Base-by-base conservation (phyloP, 768 basidiomycete species). In the Lanmaoa rubissima region DNA sequence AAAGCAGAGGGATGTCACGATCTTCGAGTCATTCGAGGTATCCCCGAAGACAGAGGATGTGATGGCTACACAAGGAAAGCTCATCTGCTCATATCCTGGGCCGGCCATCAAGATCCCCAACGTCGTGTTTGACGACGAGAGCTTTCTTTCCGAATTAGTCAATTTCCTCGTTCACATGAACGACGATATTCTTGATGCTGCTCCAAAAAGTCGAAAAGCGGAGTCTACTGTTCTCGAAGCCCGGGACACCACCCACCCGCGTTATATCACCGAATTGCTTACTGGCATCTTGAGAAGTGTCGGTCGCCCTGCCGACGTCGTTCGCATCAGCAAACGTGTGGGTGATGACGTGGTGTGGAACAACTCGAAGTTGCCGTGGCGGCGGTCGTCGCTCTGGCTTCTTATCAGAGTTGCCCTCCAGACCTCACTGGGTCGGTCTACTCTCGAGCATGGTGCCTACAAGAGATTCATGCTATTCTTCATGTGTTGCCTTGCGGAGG, bases 301-400 rank as follows among this genome's bases (percentile, higher is more conserved):
- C 12, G 71, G 70, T 38, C 49, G 55, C 4, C 76, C 75, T 2
- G 61, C 69, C 13, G 66, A 65, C 16, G 57, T 71, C 5, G 28
- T 32, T 39, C 62, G 70, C 9, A 72, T 78, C 19, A 59, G 52
- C 13, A 83, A 83, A 61, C 76, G 78, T 9, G 69, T 81, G 0
- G 71, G 69, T 7, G 81, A 83, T 49, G 78, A 83, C 24, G 76
- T 81, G 3, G 67, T 78, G 2, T 79, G 79, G 76, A 40, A 70
- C 5, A 54, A 69, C 21, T 67, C 76, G 2, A 49, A 59, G 32
- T 66, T 72, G 11, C 52, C 82, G 70, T 84, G 82, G 82, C 68
- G 83, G 28, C 72, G 82, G 24, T 79, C 80, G 7, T 67, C 79
- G 1, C 67, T 80, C 12, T 84, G 82, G 81, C 74, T 82, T 5